phyloP scores from a whole-genome alignment of 225 moss, liverwort and hornwort species.

The Bryum argenteum region DNA sequence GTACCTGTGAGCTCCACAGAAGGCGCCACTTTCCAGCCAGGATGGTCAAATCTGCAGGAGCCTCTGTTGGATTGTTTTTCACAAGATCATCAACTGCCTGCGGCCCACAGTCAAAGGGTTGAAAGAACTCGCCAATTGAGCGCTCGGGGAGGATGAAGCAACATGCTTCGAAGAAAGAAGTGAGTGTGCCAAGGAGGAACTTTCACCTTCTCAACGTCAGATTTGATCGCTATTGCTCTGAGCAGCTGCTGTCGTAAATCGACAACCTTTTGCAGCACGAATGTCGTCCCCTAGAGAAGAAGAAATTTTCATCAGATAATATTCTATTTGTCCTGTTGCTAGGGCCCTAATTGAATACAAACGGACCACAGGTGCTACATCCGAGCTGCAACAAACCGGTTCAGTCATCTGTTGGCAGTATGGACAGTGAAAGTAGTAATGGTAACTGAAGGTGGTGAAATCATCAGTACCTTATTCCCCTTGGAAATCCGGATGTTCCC shows the following conservation, averaged over 20 bases:
- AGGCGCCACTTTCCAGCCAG: constrained; percentile 86
- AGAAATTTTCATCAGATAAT: not conserved
- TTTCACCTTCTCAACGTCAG: constrained; percentile 74
- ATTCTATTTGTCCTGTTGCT: not conserved
- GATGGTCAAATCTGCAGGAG: constrained; percentile 63
- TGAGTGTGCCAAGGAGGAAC: not conserved
- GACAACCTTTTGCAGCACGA: constrained; percentile 86
- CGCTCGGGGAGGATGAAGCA: not conserved
- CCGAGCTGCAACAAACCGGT: too few relatives aligned
- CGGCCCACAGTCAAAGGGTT: not conserved
- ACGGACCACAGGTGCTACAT: too few relatives aligned
- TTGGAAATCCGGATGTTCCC: constrained; percentile 78
- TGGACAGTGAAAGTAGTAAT: not conserved
- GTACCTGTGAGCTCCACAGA: constrained; percentile 91
- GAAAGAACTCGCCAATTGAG: constrained; percentile 2
- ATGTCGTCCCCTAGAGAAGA: constrained; percentile 78
- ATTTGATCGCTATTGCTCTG: constrained; percentile 60
- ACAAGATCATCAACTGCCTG: constrained; percentile 80
- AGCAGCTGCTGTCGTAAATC: constrained; percentile 81
- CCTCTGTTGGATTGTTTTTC: constrained; percentile 61
- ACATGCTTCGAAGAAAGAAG: too few relatives aligned
- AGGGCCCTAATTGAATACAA: too few relatives aligned
- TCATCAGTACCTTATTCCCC: constrained; percentile 74
- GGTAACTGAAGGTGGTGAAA: too few relatives aligned
- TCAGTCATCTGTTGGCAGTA: not conserved